These are phyloP conservation scores for Acanthamoeba sp. DNA, from an alignment of 208 protist genomes.

Conservation along the genomic window DNA sequence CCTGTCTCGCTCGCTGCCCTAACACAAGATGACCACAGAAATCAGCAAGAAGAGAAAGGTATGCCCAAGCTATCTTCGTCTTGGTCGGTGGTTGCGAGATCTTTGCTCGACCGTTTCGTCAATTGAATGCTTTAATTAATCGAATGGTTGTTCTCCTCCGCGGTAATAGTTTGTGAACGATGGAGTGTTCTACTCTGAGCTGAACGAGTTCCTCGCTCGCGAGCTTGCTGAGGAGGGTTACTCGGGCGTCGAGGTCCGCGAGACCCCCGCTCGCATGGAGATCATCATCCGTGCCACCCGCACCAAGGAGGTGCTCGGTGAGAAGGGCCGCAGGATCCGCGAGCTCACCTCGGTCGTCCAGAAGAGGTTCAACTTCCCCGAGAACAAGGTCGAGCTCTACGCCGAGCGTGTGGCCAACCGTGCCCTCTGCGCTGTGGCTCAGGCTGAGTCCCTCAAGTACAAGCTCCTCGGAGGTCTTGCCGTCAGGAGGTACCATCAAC, in stretches of 20 bases:
- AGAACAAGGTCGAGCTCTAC: slow-evolving; percentile 96
- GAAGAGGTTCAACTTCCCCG: slow-evolving; percentile 98
- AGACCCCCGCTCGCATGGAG: slow-evolving; percentile 97
- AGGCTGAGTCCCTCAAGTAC: slow-evolving; percentile 98
- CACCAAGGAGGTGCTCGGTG: slow-evolving; percentile 94
- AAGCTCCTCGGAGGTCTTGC: slow-evolving; percentile 98
- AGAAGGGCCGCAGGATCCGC: slow-evolving; percentile 98
- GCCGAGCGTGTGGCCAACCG: slow-evolving; percentile 97
- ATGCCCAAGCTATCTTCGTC: not conserved
- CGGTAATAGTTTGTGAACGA: slow-evolving; percentile 97
- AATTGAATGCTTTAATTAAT: not conserved
- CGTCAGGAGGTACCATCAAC: slow-evolving; percentile 91
- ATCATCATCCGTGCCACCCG: slow-evolving; percentile 99
- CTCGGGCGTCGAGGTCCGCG: slow-evolving; percentile 96
- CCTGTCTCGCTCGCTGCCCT: not conserved
- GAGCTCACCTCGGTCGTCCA: slow-evolving; percentile 98
- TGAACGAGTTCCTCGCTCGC: slow-evolving; percentile 99
- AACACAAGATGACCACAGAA: not conserved
- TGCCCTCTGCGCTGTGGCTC: slow-evolving; percentile 98
- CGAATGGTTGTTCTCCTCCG: not conserved
- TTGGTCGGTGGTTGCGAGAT: no score
- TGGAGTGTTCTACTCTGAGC: slow-evolving; percentile 99
- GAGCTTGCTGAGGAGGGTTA: slow-evolving; percentile 98
- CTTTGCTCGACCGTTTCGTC: not conserved
- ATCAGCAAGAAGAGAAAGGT: slow-evolving; percentile 74